Evolutionary conservation across 768 basidiomycete species (phyloP).

Genomic region (Pholiota conissans): DNA sequence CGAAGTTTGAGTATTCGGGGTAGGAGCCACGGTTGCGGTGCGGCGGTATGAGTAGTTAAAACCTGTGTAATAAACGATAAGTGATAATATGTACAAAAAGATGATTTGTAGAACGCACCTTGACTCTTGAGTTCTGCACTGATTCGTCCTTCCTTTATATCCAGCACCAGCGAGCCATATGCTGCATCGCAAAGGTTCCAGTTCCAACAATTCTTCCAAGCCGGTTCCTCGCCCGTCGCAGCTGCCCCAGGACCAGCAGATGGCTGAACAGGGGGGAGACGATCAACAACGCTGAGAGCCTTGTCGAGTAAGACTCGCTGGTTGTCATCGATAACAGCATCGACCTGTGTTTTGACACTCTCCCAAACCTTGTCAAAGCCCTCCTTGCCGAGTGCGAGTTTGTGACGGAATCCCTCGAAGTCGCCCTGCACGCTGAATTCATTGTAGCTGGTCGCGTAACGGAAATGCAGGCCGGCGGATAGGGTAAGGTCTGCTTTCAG

Average conservation of each 20-base stretch:
- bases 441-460: constrained; percentile 94
- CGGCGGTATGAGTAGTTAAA: constrained; percentile 96
- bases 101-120: constrained; percentile 46
- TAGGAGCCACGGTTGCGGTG: constrained; percentile 58
- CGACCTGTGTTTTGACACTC: constrained; percentile 87
- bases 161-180: constrained; percentile 84
- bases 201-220: constrained; percentile 99
- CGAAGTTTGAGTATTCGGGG: constrained; percentile 57
- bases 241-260: constrained; percentile 47
- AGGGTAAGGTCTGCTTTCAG: constrained; percentile 94
- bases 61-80: constrained; percentile 44
- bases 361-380: constrained; percentile 94
- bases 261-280: constrained; percentile 62
- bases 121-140: constrained; percentile 92
- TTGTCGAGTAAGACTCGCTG: constrained; percentile 89
- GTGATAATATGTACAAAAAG: neutral
- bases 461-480: constrained; percentile 95
- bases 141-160: constrained; percentile 89
- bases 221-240: constrained; percentile 76
- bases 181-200: constrained; percentile 98
- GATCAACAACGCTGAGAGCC: constrained; percentile 80
- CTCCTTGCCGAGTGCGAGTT: constrained; percentile 76
- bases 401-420: constrained; percentile 84
- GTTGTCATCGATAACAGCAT: constrained; percentile 86
- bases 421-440: constrained; percentile 93